Evolutionary conservation across 73 alveolate species (phyloP), one percentile per base, ranked within the genome.

Genomic region (Symbiodinium natans): DNA sequence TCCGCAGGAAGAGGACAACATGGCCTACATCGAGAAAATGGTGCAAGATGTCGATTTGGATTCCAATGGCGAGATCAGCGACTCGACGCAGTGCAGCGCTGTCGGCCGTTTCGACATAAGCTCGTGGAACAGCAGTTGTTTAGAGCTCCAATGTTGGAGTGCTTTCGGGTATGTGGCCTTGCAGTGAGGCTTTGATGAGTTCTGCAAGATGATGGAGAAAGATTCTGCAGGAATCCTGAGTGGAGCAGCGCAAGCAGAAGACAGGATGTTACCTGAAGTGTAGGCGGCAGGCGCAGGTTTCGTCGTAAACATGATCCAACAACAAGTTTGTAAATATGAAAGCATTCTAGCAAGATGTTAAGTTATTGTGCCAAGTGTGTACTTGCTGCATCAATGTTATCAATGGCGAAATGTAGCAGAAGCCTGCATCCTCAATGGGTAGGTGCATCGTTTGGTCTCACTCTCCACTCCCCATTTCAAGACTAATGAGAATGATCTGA

Each of bases 191-290:
- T 92, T 92, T 84, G 98, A 92, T 34, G 98, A 92, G 54, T 92
- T 92, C 41, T 92, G 98, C 33, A 42, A 29, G 41, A 92, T 92
- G 98, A 92, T 92, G 98, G 98, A 90, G 54, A 90, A 90, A 89
- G 97, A 90, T 40, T 90, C 97, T 11, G 89, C 75, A 25, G 97
- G 97, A 29, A 68, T 90, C 77, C 34, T 90, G 89, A 85, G 97
- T 21, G 82, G 52, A 29, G 97, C 97, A 41, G 97, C 97, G 3
- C 46, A 41, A 89, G 73, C 77, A 10, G 97, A 90, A 33, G 97
- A 71, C 38, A 73, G 97, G 40, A 41, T 41, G 27, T 89, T 90
- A 6, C 97, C 97, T 8, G 97, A 90, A 33, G 89, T 90, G 54
- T 88, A 56, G 74, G 82, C 31, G 15, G 71, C n/a, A n/a, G n/a